phyloP scores from a whole-genome alignment of 2,329 filamentous ascomycete genomes.

The Clathrospora elynae region DNA sequence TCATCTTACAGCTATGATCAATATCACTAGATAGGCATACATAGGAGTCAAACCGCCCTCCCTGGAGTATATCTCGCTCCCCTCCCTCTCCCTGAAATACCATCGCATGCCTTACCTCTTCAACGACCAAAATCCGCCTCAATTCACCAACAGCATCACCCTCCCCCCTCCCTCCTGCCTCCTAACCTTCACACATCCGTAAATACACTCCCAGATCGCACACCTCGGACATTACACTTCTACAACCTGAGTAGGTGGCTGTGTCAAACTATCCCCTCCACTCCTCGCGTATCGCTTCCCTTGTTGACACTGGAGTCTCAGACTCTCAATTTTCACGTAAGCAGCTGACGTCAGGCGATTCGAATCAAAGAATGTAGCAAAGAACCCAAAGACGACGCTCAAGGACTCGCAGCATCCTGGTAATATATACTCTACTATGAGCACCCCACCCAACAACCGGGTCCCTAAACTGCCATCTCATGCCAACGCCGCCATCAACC shows the following conservation, averaged over 20 bases:
- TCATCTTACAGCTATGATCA: no score
- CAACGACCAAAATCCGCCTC: constrained; percentile 6
- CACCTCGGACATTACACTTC: constrained; percentile 3
- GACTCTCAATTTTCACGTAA: no score
- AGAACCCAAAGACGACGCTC: no score
- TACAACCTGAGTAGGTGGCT: no score
- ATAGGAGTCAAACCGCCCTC: constrained; percentile 17
- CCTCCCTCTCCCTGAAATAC: background rate
- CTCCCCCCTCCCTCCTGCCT: constrained; percentile 14
- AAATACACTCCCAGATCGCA: constrained; percentile 2
- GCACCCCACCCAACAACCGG: background rate
- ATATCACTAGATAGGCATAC: no score
- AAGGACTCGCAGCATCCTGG: no score
- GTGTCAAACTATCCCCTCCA: no score
- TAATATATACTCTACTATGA: background rate
- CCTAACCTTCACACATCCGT: constrained; percentile 14
- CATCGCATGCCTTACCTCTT: background rate
- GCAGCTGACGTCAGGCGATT: constrained; percentile 2
- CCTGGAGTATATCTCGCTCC: constrained; percentile 10
- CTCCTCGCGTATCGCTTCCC: no score
- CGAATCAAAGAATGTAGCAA: no score
- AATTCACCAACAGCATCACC: constrained; percentile 19
- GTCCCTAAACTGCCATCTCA: background rate
- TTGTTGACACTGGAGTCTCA: no score
- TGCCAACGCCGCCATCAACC: constrained; percentile 26